Percentiles rank a stretch among this genome's conserved stretches.
Conservation (phyloP, 306 rosid genomes). For the Trifolium repens region DNA sequence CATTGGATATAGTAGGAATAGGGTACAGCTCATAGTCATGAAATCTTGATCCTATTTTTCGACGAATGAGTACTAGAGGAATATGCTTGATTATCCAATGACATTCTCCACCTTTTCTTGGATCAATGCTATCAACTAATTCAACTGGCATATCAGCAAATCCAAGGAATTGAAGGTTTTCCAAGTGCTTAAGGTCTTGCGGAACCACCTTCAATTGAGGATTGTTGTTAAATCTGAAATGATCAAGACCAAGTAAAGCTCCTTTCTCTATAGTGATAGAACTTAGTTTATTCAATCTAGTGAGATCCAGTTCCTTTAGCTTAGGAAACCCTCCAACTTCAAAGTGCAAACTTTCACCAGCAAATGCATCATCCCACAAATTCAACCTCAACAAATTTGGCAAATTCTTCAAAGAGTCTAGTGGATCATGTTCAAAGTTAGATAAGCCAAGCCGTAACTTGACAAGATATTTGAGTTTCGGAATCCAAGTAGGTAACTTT, state of each 20-base stretch:
- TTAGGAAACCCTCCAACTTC: slow-evolving; percentile 6
- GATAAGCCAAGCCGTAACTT: slow-evolving; percentile 22
- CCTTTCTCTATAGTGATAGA: background rate
- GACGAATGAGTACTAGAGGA: background rate
- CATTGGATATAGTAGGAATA: slow-evolving; percentile 22
- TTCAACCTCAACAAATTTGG: slow-evolving; percentile 5
- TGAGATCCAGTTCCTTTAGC: background rate
- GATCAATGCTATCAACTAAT: slow-evolving; percentile 33
- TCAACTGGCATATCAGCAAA: slow-evolving; percentile 34
- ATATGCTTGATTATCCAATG: slow-evolving; percentile 15
- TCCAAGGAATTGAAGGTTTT: slow-evolving; percentile 23
- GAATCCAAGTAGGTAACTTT: slow-evolving; percentile 33
- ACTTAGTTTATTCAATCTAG: slow-evolving; percentile 9
- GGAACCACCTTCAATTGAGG: slow-evolving; percentile 27
- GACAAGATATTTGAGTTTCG: slow-evolving; percentile 25
- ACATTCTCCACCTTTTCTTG: background rate
- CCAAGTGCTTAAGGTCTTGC: background rate
- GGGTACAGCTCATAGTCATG: slow-evolving; percentile 23
- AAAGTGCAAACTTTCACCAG: slow-evolving; percentile 18
- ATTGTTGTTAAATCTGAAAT: slow-evolving; percentile 1
- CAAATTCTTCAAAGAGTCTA: slow-evolving; percentile 20
- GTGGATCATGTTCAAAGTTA: slow-evolving; percentile 3
- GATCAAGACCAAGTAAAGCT: slow-evolving; percentile 26
- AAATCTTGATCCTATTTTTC: too few species aligned
- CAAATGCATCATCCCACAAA: slow-evolving; percentile 23